phyloP scores from a whole-genome alignment of 495 filamentous ascomycete species.

The Lentithecium fluviatile region DNA sequence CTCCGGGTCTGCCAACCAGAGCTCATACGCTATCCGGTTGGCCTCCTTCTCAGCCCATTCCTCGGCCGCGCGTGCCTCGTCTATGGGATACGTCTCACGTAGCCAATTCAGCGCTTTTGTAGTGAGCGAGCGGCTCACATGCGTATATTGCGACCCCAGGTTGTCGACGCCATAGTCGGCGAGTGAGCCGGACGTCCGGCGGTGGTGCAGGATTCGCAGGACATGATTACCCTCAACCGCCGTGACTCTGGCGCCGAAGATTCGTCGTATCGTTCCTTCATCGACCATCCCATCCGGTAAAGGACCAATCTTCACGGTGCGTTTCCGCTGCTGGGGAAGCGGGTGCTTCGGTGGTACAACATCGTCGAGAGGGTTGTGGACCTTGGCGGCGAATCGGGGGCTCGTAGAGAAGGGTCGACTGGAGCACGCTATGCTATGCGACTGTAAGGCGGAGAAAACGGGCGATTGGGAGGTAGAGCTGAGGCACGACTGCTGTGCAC shows the following conservation, averaged over 20 bases:
- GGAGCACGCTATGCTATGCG: background rate
- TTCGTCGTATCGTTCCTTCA: slow-evolving; percentile 45
- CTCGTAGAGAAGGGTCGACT: slow-evolving; percentile 21
- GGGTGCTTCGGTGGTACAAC: background rate
- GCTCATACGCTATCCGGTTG: slow-evolving; percentile 30
- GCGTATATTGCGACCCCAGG: slow-evolving; percentile 29
- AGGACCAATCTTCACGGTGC: slow-evolving; percentile 24
- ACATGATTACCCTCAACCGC: slow-evolving; percentile 60
- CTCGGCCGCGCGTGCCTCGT: slow-evolving; percentile 69
- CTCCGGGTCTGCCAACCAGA: slow-evolving; percentile 41
- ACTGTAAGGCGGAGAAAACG: slow-evolving; percentile 6
- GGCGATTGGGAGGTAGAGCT: background rate
- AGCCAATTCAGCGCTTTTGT: slow-evolving; percentile 65
- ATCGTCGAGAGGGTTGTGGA: background rate
- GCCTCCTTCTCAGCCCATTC: slow-evolving; percentile 60
- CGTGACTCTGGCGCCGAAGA: slow-evolving; percentile 61
- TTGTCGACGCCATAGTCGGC: slow-evolving; percentile 50
- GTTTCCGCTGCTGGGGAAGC: slow-evolving; percentile 8
- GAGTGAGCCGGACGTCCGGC: slow-evolving; percentile 72
- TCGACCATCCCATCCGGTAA: slow-evolving; percentile 37
- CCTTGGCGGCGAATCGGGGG: slow-evolving; percentile 5
- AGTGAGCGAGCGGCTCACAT: slow-evolving; percentile 33
- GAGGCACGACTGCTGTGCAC: background rate
- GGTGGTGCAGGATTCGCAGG: slow-evolving; percentile 67
- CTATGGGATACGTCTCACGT: slow-evolving; percentile 64